Base-by-base conservation (phyloP, 2,329 filamentous ascomycete genomes). In the Podosphaera aphanis region DNA sequence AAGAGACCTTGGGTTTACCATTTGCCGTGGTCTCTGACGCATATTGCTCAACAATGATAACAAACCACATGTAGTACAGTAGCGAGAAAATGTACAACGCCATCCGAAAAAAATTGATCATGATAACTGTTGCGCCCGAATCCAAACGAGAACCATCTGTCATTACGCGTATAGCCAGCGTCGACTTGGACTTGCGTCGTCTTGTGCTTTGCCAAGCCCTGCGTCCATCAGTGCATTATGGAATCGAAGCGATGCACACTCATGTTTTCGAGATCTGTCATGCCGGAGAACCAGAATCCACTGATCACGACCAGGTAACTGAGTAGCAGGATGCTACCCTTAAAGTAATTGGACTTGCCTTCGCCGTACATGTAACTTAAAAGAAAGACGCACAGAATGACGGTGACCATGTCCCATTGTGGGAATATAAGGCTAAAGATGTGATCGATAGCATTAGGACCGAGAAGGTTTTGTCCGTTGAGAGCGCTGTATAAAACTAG, bases 281-380 rank as follows among this genome's bases (percentile, higher is more conserved):
- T 74, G 23, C 73, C 67, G 45, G 83, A 84, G 48, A 93, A 80
- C 63, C 84, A 95, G 66, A 92, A 98, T 1, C 90, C 90, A 39
- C 83, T 74, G 23, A 94, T 67, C 43, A 98, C 84, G 23, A 95
- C 90, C 20, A 95, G 63, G 60, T 98, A 98, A 29, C 83, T 90
- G 44, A 98, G 67, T 51, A 95, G 76, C 45, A 98, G 69, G 54
- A 95, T 94, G 52, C 83, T 93, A 44, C 90, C 90, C 66, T 98
- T 98, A 74, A 98, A 98, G 63, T 98, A 98, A 63, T 98, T 98
- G 67, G 86, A 95, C 74, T 98, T 98, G 36, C 90, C 90, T 64
- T 98, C 90, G 44, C 88, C 83, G 56, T 95, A 93, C 68, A 98
- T 88, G 67, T 95, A 93, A 57, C 85, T 93, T 52, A 98, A 74